Conservation (phyloP, 2,329 filamentous ascomycete genomes). For the Penicillium sp. region DNA sequence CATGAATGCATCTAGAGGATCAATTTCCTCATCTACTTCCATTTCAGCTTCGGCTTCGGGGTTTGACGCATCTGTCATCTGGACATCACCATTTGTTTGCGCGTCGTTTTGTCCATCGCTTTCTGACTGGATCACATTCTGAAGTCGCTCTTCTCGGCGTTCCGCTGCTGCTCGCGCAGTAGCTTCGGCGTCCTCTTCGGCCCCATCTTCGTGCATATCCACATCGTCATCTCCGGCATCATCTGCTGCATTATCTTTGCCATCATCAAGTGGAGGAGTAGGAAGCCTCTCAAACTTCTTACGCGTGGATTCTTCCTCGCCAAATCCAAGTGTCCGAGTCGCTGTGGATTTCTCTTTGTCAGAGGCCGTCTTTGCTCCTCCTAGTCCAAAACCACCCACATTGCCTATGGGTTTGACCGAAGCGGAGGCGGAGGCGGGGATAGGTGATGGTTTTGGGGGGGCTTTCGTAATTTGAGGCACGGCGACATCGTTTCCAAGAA, state of each 20-base stretch:
- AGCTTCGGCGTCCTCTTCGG: slow-evolving; percentile 83
- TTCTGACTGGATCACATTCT: slow-evolving; percentile 30
- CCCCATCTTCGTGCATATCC: slow-evolving; percentile 73
- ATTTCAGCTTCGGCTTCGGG: slow-evolving; percentile 38
- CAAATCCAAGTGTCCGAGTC: slow-evolving; percentile 78
- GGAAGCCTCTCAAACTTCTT: slow-evolving; percentile 91
- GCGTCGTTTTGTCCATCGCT: slow-evolving; percentile 27
- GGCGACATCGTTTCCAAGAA: slow-evolving; percentile 57
- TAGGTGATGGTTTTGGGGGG: slow-evolving; percentile 38
- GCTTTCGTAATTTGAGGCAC: slow-evolving; percentile 50
- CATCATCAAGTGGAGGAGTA: slow-evolving; percentile 66
- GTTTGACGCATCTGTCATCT: slow-evolving; percentile 44
- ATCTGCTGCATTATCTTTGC: slow-evolving; percentile 56
- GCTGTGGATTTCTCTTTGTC: slow-evolving; percentile 67
- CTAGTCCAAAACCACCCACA: slow-evolving; percentile 80
- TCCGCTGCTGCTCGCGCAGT: slow-evolving; percentile 83
- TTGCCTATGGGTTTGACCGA: slow-evolving; percentile 68
- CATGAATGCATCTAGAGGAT: slow-evolving; percentile 98
- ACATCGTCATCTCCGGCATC: slow-evolving; percentile 60
- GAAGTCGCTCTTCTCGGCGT: slow-evolving; percentile 69
- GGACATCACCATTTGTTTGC: slow-evolving; percentile 51
- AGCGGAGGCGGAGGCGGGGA: slow-evolving; percentile 43
- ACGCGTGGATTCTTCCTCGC: slow-evolving; percentile 81
- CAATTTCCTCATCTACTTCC: slow-evolving; percentile 57
- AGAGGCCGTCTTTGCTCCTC: slow-evolving; percentile 61